phyloP scores from a whole-genome alignment of 805 yeast species.

The Pichia californica region DNA sequence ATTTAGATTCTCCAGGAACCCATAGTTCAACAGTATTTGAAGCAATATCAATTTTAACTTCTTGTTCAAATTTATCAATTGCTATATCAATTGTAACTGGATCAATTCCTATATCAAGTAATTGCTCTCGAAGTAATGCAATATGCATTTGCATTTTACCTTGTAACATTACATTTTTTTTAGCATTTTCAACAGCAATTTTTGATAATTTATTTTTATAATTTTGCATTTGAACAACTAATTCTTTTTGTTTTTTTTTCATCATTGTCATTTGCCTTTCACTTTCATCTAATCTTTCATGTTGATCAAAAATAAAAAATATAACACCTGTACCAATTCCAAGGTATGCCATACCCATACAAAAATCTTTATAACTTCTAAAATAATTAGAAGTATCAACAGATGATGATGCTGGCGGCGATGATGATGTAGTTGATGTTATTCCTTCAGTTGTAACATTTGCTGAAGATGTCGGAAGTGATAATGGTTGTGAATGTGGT shows the following conservation, averaged over 20 bases:
- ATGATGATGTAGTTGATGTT: not conserved
- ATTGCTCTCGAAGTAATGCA: conserved; percentile 57
- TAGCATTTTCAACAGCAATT: conserved; percentile 46
- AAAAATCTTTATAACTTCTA: conserved; percentile 7
- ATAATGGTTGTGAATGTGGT: conserved; percentile 7
- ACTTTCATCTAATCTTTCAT: conserved; percentile 20
- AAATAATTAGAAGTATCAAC: conserved; percentile 1
- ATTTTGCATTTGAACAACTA: conserved; percentile 43
- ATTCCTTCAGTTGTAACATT: not conserved
- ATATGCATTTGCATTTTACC: conserved; percentile 62
- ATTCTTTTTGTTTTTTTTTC: conserved; percentile 26
- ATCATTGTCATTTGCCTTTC: conserved; percentile 21
- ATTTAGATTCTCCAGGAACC: conserved; percentile 47
- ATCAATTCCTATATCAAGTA: conserved; percentile 48
- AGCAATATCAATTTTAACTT: conserved; percentile 52
- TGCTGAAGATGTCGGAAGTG: not conserved
- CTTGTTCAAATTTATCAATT: conserved; percentile 47
- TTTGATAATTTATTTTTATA: conserved; percentile 47
- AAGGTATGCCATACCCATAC: conserved; percentile 12
- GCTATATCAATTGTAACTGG: conserved; percentile 53
- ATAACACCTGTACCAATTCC: conserved; percentile 10
- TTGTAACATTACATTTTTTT: conserved; percentile 40
- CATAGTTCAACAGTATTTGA: conserved; percentile 53
- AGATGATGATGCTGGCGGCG: not conserved
- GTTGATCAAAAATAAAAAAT: conserved; percentile 12